Evolutionary conservation across 371 early-diverging fungal species (phyloP).

Genomic region (Zopfochytrium polystomum): DNA sequence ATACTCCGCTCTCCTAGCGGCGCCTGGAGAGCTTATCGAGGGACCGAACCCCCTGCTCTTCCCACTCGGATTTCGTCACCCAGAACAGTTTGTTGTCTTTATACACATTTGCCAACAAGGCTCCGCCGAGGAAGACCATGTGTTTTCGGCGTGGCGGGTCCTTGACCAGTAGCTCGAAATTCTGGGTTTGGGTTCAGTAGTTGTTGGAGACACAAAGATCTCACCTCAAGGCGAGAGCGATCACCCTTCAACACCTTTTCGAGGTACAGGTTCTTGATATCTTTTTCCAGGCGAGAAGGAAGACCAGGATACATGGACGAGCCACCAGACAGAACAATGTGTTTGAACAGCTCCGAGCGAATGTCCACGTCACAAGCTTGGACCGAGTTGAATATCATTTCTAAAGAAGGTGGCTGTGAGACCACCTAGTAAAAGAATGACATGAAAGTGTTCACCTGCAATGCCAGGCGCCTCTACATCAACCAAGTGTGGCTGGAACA

Average conservation of each 20-base stretch:
- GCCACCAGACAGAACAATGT: constrained; percentile 96
- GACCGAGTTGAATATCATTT: constrained; percentile 87
- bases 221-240: constrained; percentile 72
- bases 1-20: too few species aligned
- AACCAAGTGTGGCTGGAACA: constrained; percentile 96
- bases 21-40: constrained; percentile 71
- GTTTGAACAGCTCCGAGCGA: constrained; percentile 90
- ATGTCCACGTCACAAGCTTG: constrained; percentile 90
- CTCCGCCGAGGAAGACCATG: constrained; percentile 97
- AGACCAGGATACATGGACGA: constrained; percentile 97
- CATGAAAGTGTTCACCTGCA: constrained; percentile 60
- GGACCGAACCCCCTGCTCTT: constrained; percentile 82
- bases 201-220: constrained; percentile 17
- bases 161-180: constrained; percentile 95
- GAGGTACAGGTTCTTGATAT: constrained; percentile 93
- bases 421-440: background rate
- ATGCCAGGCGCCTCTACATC: constrained; percentile 92
- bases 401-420: constrained; percentile 41
- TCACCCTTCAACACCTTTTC: constrained; percentile 84
- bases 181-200: constrained; percentile 47
- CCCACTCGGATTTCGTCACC: constrained; percentile 93
- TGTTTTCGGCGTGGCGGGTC: constrained; percentile 97
- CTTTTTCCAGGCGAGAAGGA: constrained; percentile 93
- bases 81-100: constrained; percentile 88
- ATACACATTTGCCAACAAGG: constrained; percentile 95